These are phyloP conservation scores for Kwoniella sp. DNA, from an alignment of 768 basidiomycete species.

Conservation along the genomic window DNA sequence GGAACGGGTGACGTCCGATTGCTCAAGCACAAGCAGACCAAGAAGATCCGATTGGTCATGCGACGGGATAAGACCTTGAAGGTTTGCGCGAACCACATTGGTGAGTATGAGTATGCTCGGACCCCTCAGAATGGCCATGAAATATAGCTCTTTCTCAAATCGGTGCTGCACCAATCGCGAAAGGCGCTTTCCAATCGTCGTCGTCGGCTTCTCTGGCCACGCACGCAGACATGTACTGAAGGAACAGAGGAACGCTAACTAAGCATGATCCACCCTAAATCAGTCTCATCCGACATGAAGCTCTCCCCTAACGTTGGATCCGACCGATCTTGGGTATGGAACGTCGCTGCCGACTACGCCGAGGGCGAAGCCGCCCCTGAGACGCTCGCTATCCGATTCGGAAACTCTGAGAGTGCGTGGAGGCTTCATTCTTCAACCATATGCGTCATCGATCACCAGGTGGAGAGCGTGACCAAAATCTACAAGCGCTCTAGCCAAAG, in stretches of 20 bases:
- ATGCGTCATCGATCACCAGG: too few species aligned
- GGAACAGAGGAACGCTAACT: conserved; percentile 3
- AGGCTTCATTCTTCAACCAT: not conserved
- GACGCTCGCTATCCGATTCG: conserved; percentile 97
- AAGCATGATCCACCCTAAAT: not conserved
- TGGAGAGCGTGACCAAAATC: too few species aligned
- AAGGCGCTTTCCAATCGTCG: too few species aligned
- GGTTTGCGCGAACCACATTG: conserved; percentile 96
- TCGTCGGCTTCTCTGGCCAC: not conserved
- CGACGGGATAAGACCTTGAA: conserved; percentile 99
- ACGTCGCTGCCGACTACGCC: conserved; percentile 91
- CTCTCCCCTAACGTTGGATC: conserved; percentile 98
- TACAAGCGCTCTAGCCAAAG: too few species aligned
- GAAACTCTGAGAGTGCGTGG: conserved; percentile 85
- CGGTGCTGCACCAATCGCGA: too few species aligned
- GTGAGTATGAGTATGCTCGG: conserved; percentile 60
- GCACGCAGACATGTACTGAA: not conserved
- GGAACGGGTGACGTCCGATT: conserved; percentile 95
- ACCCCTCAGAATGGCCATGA: not conserved
- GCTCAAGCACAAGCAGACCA: conserved; percentile 81
- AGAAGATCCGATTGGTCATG: conserved; percentile 96
- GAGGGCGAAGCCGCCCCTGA: conserved; percentile 87
- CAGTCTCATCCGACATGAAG: conserved; percentile 86
- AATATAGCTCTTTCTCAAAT: not conserved
- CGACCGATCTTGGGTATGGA: conserved; percentile 99